Base-by-base conservation (phyloP, 2,329 filamentous ascomycete genomes). In the Aspergillus awamori region DNA sequence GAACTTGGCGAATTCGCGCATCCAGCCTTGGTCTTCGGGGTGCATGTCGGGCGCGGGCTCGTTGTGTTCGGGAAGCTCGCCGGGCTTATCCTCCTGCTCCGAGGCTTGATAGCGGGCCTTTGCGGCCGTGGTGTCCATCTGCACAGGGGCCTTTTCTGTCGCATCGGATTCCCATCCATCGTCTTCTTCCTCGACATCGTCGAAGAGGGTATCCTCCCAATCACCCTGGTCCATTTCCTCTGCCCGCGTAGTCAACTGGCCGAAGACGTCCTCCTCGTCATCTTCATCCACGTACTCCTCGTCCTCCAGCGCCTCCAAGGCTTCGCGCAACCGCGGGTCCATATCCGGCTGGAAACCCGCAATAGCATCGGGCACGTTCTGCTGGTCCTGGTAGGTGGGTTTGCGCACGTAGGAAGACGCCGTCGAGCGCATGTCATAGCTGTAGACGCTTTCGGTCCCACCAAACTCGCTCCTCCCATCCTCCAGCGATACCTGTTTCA, bases 281-380 rank as follows among this genome's bases (percentile, higher is more conserved):
- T 94, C 86, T 6, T 91, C 84, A 53, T 91, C 94, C 2, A 99
- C 93, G 72, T 92, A 99, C 2, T 90, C 94, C 24, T 99, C 95
- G 71, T 99, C 95, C 53, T 99, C 95, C 30, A 99, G 80, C 10
- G 95, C 95, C 77, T 97, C 93, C 24, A 99, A 80, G 5, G 93
- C 93, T 76, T 99, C 95, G 49, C 95, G 86, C 67, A 99, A 76
- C 41, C 94, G 85, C 2, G 93, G 93, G 72, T 99, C 96, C 95
- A 99, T 98, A 73, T 98, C 93, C 6, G 96, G 95, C 77, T 99
- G 90, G 76, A 99, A 97, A 0, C 95, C 95, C 2, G 91, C 89
- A 70, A 99, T 91, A 7, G 87, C 88, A 78, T 99, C 95, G 0
- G 95, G 95, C 1, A 98, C 81, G 70, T 97, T 87, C 77, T 99